Base-by-base conservation (phyloP, 2,329 filamentous ascomycete species). In the Talaromyces sp. region DNA sequence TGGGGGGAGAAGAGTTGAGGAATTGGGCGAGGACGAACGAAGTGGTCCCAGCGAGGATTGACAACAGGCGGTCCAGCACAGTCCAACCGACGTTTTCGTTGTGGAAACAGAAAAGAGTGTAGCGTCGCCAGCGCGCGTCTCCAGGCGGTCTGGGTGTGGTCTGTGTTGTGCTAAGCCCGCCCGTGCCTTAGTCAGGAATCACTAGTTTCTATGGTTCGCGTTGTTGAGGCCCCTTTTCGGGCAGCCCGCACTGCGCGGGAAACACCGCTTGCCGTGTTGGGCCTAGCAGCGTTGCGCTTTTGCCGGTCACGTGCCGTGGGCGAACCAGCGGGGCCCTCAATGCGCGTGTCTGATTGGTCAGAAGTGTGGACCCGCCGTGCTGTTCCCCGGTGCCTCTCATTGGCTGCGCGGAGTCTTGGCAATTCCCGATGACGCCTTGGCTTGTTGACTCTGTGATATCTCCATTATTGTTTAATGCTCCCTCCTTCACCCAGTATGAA, bases 141-240 rank as follows among this genome's bases (percentile, higher is more conserved):
- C 65, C 60, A 67, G 73, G 72, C 75, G 75, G 76, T 76, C 77
- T 78, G 78, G 77, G 79, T 78, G 79, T 78, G 77, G 77, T 76
- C 75, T 78, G 77, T 78, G 78, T 77, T 78, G 71, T 71, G 71
- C 70, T 72, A 69, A 27, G 27, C 27, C 27, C 27, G 27, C 27
- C 67, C 66, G 62, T 62, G 59, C 62, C 62, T 61, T 57, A 65
- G 59, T 57, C 58, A 56, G 64, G 44, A 10, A 15, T 25, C n/a
- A 56, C 57, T 58, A 49, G 39, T 67, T 69, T 73, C 15, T 6
- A n/a, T 47, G 73, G 73, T 73, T 75, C 73, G 73, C 73, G 73
- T 75, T 66, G 53, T 13, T 39, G 36, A 7, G 13, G 6, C 39
- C 33, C 57, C 60, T 56, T 56, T 64, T 63, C 28, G 47, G 36